Base-by-base conservation (phyloP, 2,329 filamentous ascomycete genomes). In the Uncinocarpus reesii region DNA sequence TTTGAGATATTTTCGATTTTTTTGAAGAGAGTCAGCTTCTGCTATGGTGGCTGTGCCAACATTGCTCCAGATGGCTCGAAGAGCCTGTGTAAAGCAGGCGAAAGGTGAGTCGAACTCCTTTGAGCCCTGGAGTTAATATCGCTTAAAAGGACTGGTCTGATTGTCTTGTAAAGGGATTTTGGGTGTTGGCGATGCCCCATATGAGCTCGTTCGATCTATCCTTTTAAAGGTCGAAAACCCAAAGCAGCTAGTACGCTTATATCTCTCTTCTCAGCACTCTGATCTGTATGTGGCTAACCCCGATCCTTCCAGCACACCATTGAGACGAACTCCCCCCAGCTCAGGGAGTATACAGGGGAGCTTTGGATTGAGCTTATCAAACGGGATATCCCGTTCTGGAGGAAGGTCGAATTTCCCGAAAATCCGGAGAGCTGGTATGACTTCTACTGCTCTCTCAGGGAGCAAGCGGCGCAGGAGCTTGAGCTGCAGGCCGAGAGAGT, bases 301-400 rank as follows among this genome's bases (percentile, higher is more conserved):
- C 23, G 21, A 24, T 13, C 7, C 38, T 28, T 37, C 34, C 41
- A 74, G 69, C 67, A 71, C 55, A 65, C 74, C 49, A 75, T 95
- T 50, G 89, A 95, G 67, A 53, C 75, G 43, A 80, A 81, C 60
- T 89, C 82, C 4, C 85, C 87, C 0, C 86, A 94, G 54, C 75
- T 95, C 44, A 72, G 77, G 52, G 79, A 79, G 31, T 73, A 84
- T 48, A 81, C 81, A 32, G 75, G 71, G 16, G 83, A 88, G 57
- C 71, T 90, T 52, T 95, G 90, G 90, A 67, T 79, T 35, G 76
- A 78, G 23, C 77, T 95, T 59, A 92, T 96, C 64, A 76, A 78
- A 44, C 78, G 80, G 41, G 81, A 95, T 58, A 85, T 95, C 53
- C 80, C 80, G 1, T 69, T 78, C 48, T 82, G 80, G 64, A 72